Base-by-base conservation (phyloP, 768 basidiomycete genomes). In the Suillus tomentosus region DNA sequence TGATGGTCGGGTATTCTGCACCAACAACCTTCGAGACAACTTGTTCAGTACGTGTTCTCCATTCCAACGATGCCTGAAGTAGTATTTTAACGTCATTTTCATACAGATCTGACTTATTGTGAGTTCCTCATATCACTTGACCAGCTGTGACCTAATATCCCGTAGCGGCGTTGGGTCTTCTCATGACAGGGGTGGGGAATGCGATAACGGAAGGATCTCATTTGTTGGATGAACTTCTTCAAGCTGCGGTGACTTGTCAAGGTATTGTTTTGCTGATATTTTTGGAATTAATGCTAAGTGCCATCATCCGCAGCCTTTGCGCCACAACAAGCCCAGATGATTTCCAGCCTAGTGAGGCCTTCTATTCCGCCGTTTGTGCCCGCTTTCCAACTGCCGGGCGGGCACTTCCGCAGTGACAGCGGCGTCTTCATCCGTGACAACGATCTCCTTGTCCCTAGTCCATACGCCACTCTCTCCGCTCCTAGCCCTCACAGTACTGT, bases 1-100 rank as follows among this genome's bases (percentile, higher is more conserved):
- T 27, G 91, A 93, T 66, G 90, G 90, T 65, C 82, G 87, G 27
- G 86, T 90, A 3, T 92, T 91, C 70, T 92, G 90, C 89, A 85
- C 86, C 53, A 77, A 79, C 43, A 74, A 75, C 34, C 74, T 89
- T 48, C 80, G 89, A 63, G 91, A 93, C 72, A 74, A 82, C 62
- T 70, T 94, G 24, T 92, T 89, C 67, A 87, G 90, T 89, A 65
- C 64, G 86, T 79, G 37, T 27, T 60, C 59, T 67, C 59, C 45
- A n/a, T 5, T 8, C 9, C 9, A 19, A 37, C 13, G 45, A 5
- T 27, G 43, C 50, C 19, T 3, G 36, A 11, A n/a, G 14, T 6
- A 31, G 9, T 65, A 59, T 55, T n/a, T 61, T 72, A 60, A 71
- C 60, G 6, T 27, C 9, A 13, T 47, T 48, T 62, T 37, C 64